Base-by-base conservation (phyloP, 805 yeast genomes). In the Saccharomycopsis amapae region DNA sequence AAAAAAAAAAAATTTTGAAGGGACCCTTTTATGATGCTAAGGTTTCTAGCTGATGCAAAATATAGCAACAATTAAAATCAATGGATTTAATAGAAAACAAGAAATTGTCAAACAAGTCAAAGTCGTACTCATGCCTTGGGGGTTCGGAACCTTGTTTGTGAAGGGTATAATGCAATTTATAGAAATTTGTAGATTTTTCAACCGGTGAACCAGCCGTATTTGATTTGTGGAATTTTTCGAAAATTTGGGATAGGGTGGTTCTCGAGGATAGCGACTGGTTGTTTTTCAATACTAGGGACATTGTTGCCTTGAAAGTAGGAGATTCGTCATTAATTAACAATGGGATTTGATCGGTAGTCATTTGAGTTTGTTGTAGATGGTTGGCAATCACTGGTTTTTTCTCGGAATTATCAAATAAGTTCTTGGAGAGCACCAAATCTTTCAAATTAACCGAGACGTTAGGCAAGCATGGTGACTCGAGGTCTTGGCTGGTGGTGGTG, bases 21-120 rank as follows among this genome's bases (percentile, higher is more conserved):
- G 30, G 30, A 26, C 30, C n/a, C n/a, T n/a, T n/a, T 2, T 28
- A 28, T 13, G 32, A 13, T 13, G n/a, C n/a, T 28, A n/a, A n/a
- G n/a, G n/a, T n/a, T 30, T 40, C 44, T 9, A 42, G 5, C 13
- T 18, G 6, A 20, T 20, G 9, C n/a, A 42, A 22, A 12, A 42
- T 19, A 23, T n/a, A 31, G n/a, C 30, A 12, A 13, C 12, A n/a
- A 30, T 44, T 33, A 39, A 44, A 23, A 13, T 25, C 7, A 15
- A 44, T 20, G 12, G 17, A n/a, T 19, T 39, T 22, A n/a, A 44
- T 25, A 17, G 12, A 9, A 12, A 44, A 35, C 6, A n/a, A 23
- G 31, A 25, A 44, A 20, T 44, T 44, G 6, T 38, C 48, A 31
- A 44, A 44, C 3, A 33, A 38, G 6, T 44, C 48, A 35, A 20